Percentiles rank a stretch among this genome's conserved stretches.
These are phyloP conservation scores for Pleurotus tuoliensis DNA, from an alignment of 768 basidiomycete genomes.

Conservation along the genomic window DNA sequence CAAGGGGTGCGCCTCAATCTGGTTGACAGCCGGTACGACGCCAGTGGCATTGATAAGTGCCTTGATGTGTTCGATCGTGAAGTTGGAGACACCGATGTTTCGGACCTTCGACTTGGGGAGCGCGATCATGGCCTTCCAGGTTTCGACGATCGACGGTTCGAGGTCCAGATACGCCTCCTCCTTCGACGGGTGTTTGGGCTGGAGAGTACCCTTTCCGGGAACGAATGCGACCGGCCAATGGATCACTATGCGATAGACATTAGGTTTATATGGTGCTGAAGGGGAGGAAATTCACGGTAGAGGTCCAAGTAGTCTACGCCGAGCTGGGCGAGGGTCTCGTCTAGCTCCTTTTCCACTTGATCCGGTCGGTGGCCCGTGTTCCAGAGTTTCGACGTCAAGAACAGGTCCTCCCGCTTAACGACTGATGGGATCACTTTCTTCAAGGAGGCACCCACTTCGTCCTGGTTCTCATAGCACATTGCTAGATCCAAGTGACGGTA, in stretches of 20 bases:
- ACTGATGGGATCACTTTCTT: constrained; percentile 75
- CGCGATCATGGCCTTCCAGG: constrained; percentile 77
- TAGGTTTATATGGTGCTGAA: too few relatives aligned
- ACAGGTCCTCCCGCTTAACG: constrained; percentile 77
- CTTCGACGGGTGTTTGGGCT: constrained; percentile 46
- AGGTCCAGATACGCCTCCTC: constrained; percentile 52
- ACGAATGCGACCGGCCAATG: constrained; percentile 79
- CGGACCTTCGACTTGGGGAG: constrained; percentile 67
- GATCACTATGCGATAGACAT: constrained; percentile 42
- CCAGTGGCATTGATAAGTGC: constrained; percentile 67
- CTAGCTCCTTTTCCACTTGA: constrained; percentile 67
- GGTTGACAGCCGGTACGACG: constrained; percentile 64
- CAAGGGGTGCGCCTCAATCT: constrained; percentile 81
- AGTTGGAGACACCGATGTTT: constrained; percentile 80
- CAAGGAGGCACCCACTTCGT: constrained; percentile 69
- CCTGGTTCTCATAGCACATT: constrained; percentile 75
- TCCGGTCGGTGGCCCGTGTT: constrained; percentile 67
- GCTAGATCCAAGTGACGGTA: constrained; percentile 88
- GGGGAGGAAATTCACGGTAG: constrained; percentile 48
- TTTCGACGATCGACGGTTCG: constrained; percentile 63
- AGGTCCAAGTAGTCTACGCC: constrained; percentile 77
- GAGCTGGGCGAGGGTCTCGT: constrained; percentile 71
- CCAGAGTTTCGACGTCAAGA: constrained; percentile 83
- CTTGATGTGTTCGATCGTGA: constrained; percentile 60
- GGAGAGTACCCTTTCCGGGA: constrained; percentile 45